Evolutionary conservation across 352 stramenopile species (phyloP).

Genomic region (Globisporangium ultimum): DNA sequence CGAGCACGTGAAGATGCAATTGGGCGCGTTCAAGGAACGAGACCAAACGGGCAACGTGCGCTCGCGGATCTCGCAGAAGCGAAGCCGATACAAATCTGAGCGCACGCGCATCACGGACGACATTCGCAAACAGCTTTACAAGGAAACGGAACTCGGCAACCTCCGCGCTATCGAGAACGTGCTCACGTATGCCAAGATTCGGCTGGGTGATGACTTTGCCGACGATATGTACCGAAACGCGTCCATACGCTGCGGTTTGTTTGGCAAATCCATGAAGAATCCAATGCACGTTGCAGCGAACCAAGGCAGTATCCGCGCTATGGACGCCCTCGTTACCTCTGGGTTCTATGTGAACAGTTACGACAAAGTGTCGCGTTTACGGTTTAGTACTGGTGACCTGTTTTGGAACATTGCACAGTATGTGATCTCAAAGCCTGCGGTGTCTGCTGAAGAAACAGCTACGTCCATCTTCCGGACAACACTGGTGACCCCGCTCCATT

Average conservation of each 20-base stretch:
- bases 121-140: conserved; percentile 70
- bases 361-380: conserved; percentile 71
- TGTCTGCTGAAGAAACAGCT: conserved; percentile 35
- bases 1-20: conserved; percentile 83
- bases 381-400: conserved; percentile 70
- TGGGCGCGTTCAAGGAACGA: conserved; percentile 78
- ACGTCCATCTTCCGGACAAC: conserved; percentile 68
- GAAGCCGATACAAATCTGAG: conserved; percentile 41
- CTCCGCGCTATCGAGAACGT: conserved; percentile 45
- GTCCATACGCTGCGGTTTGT: conserved; percentile 41
- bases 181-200: conserved; percentile 40
- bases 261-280: conserved; percentile 77
- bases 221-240: conserved; percentile 61
- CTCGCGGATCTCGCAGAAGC: conserved; percentile 30
- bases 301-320: conserved; percentile 53
- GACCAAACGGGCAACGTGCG: conserved; percentile 80
- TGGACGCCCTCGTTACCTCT: conserved; percentile 44
- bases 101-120: conserved; percentile 39
- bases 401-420: conserved; percentile 74
- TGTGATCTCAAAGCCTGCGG: conserved; percentile 48
- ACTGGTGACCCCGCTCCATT: conserved; percentile 69
- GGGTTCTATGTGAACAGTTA: conserved; percentile 62
- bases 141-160: conserved; percentile 65
- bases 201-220: conserved; percentile 54
- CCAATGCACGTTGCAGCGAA: conserved; percentile 69